phyloP scores from a whole-genome alignment of 371 early-diverging fungal species.

The Apophysomyces ossiformis region DNA sequence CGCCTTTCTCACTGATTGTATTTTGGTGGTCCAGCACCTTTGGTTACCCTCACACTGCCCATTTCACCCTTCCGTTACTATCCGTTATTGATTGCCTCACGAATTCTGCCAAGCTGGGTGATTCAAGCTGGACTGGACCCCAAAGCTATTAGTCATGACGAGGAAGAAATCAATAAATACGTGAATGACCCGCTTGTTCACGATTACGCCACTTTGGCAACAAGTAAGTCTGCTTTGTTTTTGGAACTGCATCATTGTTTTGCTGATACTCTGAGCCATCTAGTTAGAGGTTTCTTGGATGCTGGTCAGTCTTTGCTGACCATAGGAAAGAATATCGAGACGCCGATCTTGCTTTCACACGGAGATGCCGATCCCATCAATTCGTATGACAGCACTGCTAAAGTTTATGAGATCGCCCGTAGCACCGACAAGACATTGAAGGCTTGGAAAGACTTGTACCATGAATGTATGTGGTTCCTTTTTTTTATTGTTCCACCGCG shows the following conservation, averaged over 20 bases:
- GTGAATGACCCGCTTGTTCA: conserved; percentile 61
- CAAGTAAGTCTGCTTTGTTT: conserved; percentile 32
- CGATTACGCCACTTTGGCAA: conserved; percentile 43
- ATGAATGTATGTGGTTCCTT: conserved; percentile 48
- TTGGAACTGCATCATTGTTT: not conserved
- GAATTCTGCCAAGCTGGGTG: conserved; percentile 51
- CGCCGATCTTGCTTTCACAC: conserved; percentile 52
- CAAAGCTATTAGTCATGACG: conserved; percentile 51
- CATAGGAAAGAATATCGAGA: conserved; percentile 21
- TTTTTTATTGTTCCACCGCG: not conserved
- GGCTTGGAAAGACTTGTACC: conserved; percentile 51
- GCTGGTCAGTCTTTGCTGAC: conserved; percentile 27
- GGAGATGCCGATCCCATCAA: conserved; percentile 58
- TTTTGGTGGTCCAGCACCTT: conserved; percentile 22
- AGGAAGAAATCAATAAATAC: conserved; percentile 50
- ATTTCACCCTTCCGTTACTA: conserved; percentile 41
- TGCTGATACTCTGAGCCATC: not conserved
- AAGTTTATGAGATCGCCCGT: conserved; percentile 44
- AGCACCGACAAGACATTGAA: conserved; percentile 55
- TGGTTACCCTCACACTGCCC: conserved; percentile 41
- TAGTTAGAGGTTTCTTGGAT: conserved; percentile 41
- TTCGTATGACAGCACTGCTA: conserved; percentile 32
- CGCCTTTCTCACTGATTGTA: conserved; percentile 7
- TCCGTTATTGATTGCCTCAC: conserved; percentile 34
- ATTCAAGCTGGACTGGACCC: conserved; percentile 47